These are phyloP conservation scores for Saprolegnia diclina DNA, from an alignment of 352 stramenopile genomes.

Conservation along the genomic window DNA sequence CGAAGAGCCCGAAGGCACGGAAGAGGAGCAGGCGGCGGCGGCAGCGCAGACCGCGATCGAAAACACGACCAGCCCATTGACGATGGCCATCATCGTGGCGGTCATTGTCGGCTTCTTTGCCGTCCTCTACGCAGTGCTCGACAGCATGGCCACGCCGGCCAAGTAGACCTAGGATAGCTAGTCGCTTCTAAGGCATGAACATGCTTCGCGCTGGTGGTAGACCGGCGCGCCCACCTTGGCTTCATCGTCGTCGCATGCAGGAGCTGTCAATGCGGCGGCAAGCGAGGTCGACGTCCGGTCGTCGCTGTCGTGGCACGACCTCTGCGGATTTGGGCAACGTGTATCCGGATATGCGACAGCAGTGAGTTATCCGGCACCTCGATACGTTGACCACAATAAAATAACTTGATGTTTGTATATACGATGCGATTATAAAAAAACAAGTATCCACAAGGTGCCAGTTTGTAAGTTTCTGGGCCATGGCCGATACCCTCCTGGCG, in stretches of 20 bases:
- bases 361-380: no score
- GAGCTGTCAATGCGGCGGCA: no score
- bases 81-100: constrained; percentile 15
- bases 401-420: not conserved
- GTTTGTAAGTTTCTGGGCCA: not conserved
- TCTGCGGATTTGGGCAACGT: no score
- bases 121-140: constrained; percentile 13
- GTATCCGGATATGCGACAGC: no score
- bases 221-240: no score
- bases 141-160: not conserved
- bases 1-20: not conserved
- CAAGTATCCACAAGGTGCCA: not conserved
- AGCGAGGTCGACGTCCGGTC: no score
- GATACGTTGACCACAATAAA: not conserved
- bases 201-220: no score
- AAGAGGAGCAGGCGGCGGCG: not conserved
- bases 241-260: no score
- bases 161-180: constrained; percentile 8
- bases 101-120: constrained; percentile 18
- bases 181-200: not conserved
- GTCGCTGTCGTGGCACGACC: no score
- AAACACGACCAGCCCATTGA: constrained; percentile 13
- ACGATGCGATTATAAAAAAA: not conserved
- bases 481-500: constrained; percentile 7
- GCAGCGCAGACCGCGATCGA: not conserved